phyloP scores from a whole-genome alignment of 1,284 basidiomycete genomes.

The Bjerkandera adusta region DNA sequence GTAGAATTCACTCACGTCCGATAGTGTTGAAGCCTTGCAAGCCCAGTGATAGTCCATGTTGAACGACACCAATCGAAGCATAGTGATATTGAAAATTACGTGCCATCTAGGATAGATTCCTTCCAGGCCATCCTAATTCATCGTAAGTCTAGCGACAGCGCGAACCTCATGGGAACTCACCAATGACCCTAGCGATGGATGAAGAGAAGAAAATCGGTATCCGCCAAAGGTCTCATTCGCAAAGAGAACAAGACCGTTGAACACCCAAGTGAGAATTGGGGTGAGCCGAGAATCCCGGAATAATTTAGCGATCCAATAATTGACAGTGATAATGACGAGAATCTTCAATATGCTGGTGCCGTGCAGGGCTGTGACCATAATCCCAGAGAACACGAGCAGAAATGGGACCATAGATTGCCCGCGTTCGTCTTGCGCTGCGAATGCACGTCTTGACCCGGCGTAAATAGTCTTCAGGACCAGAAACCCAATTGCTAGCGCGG shows the following conservation, averaged over 20 bases:
- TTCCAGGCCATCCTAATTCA: conserved; percentile 61
- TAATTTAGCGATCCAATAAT: conserved; percentile 66
- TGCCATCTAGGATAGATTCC: conserved; percentile 89
- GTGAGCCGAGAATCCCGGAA: conserved; percentile 42
- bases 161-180: conserved; percentile 40
- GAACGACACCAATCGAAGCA: conserved; percentile 92
- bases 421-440: conserved; percentile 5
- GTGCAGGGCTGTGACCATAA: conserved; percentile 80
- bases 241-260: conserved; percentile 78
- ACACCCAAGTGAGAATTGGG: conserved; percentile 67
- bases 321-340: conserved; percentile 63
- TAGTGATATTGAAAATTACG: conserved; percentile 94
- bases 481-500: conserved; percentile 48
- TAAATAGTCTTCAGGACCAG: conserved; percentile 42
- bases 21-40: conserved; percentile 34
- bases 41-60: conserved; percentile 93
- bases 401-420: conserved; percentile 26
- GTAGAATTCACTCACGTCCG: conserved; percentile 39
- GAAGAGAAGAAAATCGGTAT: conserved; percentile 64
- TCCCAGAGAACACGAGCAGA: conserved; percentile 44
- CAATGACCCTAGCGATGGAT: conserved; percentile 51
- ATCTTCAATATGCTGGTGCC: conserved; percentile 87
- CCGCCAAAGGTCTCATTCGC: conserved; percentile 79
- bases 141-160: neutral
- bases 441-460: conserved; percentile 5